Base-by-base conservation (phyloP, 805 yeast genomes). In the Ogataea pilisensis region DNA sequence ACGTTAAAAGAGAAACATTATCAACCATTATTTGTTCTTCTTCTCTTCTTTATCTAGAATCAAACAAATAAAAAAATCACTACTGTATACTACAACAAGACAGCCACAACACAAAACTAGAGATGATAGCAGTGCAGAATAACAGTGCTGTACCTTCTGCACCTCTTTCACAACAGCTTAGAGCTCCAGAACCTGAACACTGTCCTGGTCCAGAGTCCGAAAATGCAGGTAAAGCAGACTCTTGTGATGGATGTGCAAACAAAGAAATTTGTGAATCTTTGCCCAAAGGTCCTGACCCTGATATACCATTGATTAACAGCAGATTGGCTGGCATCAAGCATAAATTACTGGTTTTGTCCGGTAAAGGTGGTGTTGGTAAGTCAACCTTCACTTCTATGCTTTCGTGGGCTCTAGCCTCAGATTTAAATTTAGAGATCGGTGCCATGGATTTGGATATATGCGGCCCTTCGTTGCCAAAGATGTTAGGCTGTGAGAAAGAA, bases 191-290 rank as follows among this genome's bases (percentile, higher is more conserved):
- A 55, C 98, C 99, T 1, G 97, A 89, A 58, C 98, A 93, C 63
- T 93, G 99, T 67, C 99, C 99, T 0, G 99, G 99, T 1, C 95
- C 98, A 2, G 96, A 91, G 58, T 83, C 95, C 2, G 97, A 89
- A 51, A 64, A 67, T 39, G 99, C 99, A 2, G 99, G 99, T 7
- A 79, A 84, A 53, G 90, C 87, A 3, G 96, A 87, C 57, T 95
- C 98, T 11, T 93, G 99, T 59, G 74, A 68, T 8, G 96, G 97
- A 9, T 93, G 99, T 67, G 95, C 97, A 13, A 93, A 93, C 64
- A 89, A 93, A 63, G 79, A 73, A 34, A 85, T 91, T 4, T 93
- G 99, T 65, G 83, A 88, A 38, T 77, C 95, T 3, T 69, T 89
- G 11, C 93, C 93, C 8, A 85, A 85, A 57, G 97, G 96, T 2